Conservation (phyloP, 768 basidiomycete species). For the Glaciozyma martinii region DNA sequence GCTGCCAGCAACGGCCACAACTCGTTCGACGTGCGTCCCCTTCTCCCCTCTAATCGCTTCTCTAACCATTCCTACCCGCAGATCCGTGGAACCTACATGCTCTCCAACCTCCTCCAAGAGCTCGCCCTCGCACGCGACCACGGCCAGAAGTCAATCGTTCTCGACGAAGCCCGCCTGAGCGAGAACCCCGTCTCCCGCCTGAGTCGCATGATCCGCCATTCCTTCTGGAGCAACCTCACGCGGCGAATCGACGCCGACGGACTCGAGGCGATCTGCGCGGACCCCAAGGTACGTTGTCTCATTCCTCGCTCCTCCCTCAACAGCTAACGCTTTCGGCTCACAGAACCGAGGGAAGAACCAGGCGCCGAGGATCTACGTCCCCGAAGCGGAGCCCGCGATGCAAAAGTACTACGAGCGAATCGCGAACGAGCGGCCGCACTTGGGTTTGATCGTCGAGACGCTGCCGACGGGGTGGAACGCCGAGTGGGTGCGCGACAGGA, state of each 20-base stretch:
- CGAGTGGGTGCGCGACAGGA: conserved; percentile 77
- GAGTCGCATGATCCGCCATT: conserved; percentile 68
- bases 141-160: conserved; percentile 86
- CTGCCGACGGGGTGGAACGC: conserved; percentile 81
- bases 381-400: conserved; percentile 83
- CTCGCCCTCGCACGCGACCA: conserved; percentile 93
- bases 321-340: background rate
- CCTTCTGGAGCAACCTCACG: conserved; percentile 96
- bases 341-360: conserved; percentile 76
- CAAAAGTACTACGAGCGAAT: conserved; percentile 90
- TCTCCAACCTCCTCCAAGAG: conserved; percentile 97
- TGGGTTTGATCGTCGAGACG: conserved; percentile 85
- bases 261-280: conserved; percentile 91
- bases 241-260: conserved; percentile 95
- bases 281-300: conserved; percentile 55
- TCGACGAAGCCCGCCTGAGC: conserved; percentile 95
- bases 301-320: background rate
- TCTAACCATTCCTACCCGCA: background rate
- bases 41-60: background rate
- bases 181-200: conserved; percentile 97
- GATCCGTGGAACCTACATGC: conserved; percentile 90
- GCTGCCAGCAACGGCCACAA: conserved; percentile 98
- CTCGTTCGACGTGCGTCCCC: conserved; percentile 79
- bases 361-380: conserved; percentile 89
- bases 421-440: conserved; percentile 80